Conservation (phyloP, 192 early-diverging fungal genomes). For the Kickxella alabastrina region DNA sequence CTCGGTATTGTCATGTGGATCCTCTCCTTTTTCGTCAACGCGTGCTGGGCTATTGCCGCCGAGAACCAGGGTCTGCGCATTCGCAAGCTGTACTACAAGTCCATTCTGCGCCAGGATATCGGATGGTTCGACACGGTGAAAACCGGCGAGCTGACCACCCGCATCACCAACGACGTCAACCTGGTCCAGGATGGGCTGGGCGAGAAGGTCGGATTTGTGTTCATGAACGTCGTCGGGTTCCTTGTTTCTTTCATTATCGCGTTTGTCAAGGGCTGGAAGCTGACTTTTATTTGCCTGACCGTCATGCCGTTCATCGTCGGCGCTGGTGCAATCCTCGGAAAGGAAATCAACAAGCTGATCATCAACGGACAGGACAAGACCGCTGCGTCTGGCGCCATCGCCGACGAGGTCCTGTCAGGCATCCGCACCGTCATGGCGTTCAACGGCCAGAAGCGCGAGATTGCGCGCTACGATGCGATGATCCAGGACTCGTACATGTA, state of each 20-base stretch:
- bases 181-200: conserved; percentile 84
- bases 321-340: conserved; percentile 51
- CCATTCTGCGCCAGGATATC: conserved; percentile 85
- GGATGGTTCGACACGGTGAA: conserved; percentile 77
- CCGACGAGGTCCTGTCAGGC: conserved; percentile 73
- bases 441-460: conserved; percentile 66
- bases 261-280: conserved; percentile 74
- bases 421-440: conserved; percentile 90
- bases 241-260: conserved; percentile 72
- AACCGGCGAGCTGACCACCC: conserved; percentile 76
- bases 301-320: conserved; percentile 68
- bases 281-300: conserved; percentile 72
- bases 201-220: conserved; percentile 72
- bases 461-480: conserved; percentile 56
- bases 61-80: conserved; percentile 73
- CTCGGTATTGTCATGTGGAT: conserved; percentile 37
- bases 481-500: conserved; percentile 60
- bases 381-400: conserved; percentile 76
- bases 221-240: conserved; percentile 62
- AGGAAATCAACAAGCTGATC: conserved; percentile 38
- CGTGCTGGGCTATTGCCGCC: conserved; percentile 41
- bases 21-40: conserved; percentile 24
- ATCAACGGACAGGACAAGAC: conserved; percentile 59
- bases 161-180: conserved; percentile 78
- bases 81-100: conserved; percentile 68